Evolutionary conservation across 139 green algal genomes (phyloP), one percentile per base, ranked within the genome.

Genomic region (Chlamydomonas sp.): DNA sequence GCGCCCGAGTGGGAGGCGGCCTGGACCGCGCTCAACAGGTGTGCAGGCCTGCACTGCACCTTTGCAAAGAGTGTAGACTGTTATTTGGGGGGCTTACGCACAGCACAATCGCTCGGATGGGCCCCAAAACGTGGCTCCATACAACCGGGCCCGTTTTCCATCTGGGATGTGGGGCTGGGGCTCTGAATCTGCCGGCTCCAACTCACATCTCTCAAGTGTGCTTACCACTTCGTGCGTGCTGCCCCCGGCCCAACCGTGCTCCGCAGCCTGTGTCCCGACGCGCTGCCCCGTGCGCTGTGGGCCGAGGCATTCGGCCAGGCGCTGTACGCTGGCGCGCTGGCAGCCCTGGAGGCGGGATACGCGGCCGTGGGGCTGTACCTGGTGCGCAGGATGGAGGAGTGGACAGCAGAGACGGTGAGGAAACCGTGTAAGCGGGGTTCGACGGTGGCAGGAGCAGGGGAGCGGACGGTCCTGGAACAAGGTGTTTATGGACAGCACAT

Each of bases 271-370:
- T 5, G 15, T 0, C 10, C 72, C 14, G 18, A 6, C 31, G 72
- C 62, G 3, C 73, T 80, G 72, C 62, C 31, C 4, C 2, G 9
- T 20, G 2, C 73, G 16, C 15, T 66, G 31, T 87, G 83, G 72
- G 5, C 4, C 9, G 4, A n/a, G 61, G 83, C 81, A 62, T 80
- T 87, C 62, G 9, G 17, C 0, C 4, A n/a, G 7, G 83, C 83
- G 0, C 12, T 31, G 9, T 87, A 80, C 83, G 3, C 75, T 61
- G 83, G 83, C 8, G 83, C 62, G 4, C 83, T 81, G 12, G 68
- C 57, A 73, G 83, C 83, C 18, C 83, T 87, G 73, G 83, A 80
- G 83, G 72, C 80, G 83, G 83, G 83, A n/a, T 75, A 6, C 7
- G 2, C 73, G 31, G n/a, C 14, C 0, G 83, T 81, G 62, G 83